Conservation (phyloP, 179 eudicot species). For the Beta corolliflora region DNA sequence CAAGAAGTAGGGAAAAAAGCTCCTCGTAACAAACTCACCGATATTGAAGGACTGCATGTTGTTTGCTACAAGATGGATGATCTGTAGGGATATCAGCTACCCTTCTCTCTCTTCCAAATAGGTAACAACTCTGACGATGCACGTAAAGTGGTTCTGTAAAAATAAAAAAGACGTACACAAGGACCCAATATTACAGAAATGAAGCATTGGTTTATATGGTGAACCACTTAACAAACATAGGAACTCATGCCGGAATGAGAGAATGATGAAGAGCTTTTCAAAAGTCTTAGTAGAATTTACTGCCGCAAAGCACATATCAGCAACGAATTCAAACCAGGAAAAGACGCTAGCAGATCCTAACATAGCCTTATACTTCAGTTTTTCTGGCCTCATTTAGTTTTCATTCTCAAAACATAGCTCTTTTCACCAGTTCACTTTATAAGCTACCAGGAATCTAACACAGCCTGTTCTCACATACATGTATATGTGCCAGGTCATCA, state of each 20-base stretch:
- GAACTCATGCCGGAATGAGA: too few species aligned
- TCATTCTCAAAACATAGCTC: too few species aligned
- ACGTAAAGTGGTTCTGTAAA: conserved; percentile 87
- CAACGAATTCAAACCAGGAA: background rate
- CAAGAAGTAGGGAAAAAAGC: background rate
- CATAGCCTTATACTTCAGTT: background rate
- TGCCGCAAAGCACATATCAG: background rate
- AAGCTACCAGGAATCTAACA: background rate
- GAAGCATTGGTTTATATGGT: conserved; percentile 4
- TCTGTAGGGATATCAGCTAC: conserved; percentile 95
- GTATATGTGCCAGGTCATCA: background rate
- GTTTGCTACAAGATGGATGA: conserved; percentile 98
- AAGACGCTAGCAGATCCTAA: background rate
- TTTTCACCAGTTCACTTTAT: too few species aligned
- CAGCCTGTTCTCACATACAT: background rate
- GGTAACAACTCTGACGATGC: conserved; percentile 93
- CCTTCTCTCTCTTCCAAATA: conserved; percentile 96
- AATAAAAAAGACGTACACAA: conserved; percentile 4
- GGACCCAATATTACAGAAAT: background rate
- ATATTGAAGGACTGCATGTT: conserved; percentile 89
- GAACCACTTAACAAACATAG: conserved; percentile 1
- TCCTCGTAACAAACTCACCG: conserved; percentile 42
- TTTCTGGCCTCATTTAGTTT: background rate
- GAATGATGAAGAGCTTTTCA: too few species aligned
- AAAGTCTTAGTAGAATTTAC: too few species aligned